phyloP scores from a whole-genome alignment of 1,284 basidiomycete species.

The Athelia sp. region DNA sequence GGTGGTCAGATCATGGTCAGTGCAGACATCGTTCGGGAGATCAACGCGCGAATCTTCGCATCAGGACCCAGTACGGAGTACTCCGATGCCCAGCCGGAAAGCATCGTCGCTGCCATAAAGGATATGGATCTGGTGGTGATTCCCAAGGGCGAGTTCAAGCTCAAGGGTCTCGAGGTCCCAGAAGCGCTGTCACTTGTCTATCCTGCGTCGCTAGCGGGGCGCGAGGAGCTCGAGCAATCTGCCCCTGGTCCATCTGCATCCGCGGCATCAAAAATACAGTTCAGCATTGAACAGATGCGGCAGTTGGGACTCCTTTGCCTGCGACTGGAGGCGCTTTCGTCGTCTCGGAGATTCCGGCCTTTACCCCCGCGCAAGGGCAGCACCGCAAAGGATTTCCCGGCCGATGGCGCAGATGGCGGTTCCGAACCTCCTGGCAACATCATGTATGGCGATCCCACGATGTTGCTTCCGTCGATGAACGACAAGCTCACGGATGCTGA shows the following conservation, averaged over 20 bases:
- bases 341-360: constrained; percentile 56
- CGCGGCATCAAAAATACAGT: constrained; percentile 53
- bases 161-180: constrained; percentile 91
- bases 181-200: constrained; percentile 86
- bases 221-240: constrained; percentile 60
- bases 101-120: constrained; percentile 69
- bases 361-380: constrained; percentile 45
- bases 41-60: constrained; percentile 60
- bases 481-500: constrained; percentile 77
- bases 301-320: constrained; percentile 75
- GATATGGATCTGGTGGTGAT: constrained; percentile 73
- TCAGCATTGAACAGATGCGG: constrained; percentile 76
- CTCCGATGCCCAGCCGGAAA: constrained; percentile 46
- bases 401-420: constrained; percentile 15
- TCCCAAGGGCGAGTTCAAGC: constrained; percentile 83
- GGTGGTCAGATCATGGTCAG: constrained; percentile 97
- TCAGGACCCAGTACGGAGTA: constrained; percentile 53
- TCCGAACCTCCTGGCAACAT: constrained; percentile 29
- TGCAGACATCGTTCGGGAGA: constrained; percentile 84
- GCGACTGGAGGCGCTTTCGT: constrained; percentile 79
- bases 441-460: constrained; percentile 56
- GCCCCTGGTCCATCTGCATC: constrained; percentile 34
- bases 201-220: constrained; percentile 71
- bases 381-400: constrained; percentile 25
- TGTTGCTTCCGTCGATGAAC: constrained; percentile 68